Evolutionary conservation across 306 rosid genomes (phyloP).

Genomic region (Dalbergia cochinchinensis): DNA sequence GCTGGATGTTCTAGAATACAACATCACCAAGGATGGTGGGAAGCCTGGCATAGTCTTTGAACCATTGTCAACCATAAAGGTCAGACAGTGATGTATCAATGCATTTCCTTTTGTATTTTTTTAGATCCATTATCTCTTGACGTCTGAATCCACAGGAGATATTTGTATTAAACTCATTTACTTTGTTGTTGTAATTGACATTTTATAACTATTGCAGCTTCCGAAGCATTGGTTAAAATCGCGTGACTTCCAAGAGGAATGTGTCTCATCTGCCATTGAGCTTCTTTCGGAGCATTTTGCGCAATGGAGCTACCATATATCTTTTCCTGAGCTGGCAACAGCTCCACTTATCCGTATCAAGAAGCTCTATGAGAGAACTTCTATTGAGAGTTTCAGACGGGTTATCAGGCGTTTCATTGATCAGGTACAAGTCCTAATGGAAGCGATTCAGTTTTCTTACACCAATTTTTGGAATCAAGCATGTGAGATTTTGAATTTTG

Average conservation of each 20-base stretch:
- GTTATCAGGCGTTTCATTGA: conserved; percentile 81
- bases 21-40: conserved; percentile 67
- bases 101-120: not conserved
- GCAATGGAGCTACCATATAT: conserved; percentile 87
- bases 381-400: conserved; percentile 75
- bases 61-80: conserved; percentile 70
- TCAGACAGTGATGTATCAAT: conserved; percentile 38
- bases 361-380: conserved; percentile 71
- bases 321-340: conserved; percentile 91
- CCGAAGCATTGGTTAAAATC: conserved; percentile 93
- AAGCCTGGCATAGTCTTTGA: conserved; percentile 65
- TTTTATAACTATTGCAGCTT: conserved; percentile 63
- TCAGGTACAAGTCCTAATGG: conserved; percentile 67
- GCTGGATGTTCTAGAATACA: conserved; percentile 80
- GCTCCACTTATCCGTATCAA: conserved; percentile 75
- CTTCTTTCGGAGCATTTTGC: conserved; percentile 82
- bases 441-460: conserved; percentile 15
- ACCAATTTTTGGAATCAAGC: not conserved
- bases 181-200: conserved; percentile 38
- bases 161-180: conserved; percentile 18
- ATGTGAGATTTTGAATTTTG: conserved; percentile 14
- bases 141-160: conserved; percentile 22
- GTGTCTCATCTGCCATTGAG: conserved; percentile 78
- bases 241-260: conserved; percentile 73
- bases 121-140: conserved; percentile 10